These are phyloP conservation scores for Metarhizium guizhouense DNA, from an alignment of 2,329 filamentous ascomycete species.

Conservation along the genomic window DNA sequence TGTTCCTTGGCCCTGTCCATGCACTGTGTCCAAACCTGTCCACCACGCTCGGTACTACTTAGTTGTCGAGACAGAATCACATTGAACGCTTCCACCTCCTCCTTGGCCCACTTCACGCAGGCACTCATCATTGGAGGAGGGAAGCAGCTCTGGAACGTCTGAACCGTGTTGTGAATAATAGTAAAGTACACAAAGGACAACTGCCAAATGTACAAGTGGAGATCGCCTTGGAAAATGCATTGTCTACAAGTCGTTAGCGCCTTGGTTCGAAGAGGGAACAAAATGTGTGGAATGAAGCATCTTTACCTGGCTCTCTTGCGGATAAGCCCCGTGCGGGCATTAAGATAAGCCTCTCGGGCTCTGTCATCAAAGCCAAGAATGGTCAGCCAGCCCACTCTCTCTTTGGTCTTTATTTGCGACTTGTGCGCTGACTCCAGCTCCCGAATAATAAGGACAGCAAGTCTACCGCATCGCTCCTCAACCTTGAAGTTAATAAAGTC, in stretches of 20 bases:
- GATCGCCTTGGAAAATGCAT: conserved; percentile 89
- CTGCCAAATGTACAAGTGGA: conserved; percentile 90
- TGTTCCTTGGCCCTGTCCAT: conserved; percentile 75
- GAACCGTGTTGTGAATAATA: conserved; percentile 85
- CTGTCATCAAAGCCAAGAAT: conserved; percentile 84
- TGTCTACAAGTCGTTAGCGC: conserved; percentile 45
- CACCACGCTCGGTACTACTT: conserved; percentile 72
- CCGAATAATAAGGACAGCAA: conserved; percentile 68
- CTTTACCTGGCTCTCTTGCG: conserved; percentile 70
- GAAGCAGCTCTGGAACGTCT: conserved; percentile 82
- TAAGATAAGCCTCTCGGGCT: conserved; percentile 78
- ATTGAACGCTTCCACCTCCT: conserved; percentile 88
- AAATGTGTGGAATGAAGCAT: background rate
- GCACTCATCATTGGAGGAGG: conserved; percentile 81
- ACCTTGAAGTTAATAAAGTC: conserved; percentile 90
- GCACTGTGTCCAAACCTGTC: conserved; percentile 71
- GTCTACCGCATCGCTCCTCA: conserved; percentile 69
- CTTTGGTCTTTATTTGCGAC: conserved; percentile 67
- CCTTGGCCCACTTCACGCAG: conserved; percentile 97
- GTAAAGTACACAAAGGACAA: conserved; percentile 94
- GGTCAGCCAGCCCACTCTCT: conserved; percentile 75
- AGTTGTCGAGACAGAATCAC: conserved; percentile 72
- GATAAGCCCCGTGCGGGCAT: conserved; percentile 68
- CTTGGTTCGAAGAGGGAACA: background rate
- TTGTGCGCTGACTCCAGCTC: conserved; percentile 71